Evolutionary conservation across 805 yeast species (phyloP), one percentile per base, ranked within the genome.

Genomic region (Brettanomyces sp.): DNA sequence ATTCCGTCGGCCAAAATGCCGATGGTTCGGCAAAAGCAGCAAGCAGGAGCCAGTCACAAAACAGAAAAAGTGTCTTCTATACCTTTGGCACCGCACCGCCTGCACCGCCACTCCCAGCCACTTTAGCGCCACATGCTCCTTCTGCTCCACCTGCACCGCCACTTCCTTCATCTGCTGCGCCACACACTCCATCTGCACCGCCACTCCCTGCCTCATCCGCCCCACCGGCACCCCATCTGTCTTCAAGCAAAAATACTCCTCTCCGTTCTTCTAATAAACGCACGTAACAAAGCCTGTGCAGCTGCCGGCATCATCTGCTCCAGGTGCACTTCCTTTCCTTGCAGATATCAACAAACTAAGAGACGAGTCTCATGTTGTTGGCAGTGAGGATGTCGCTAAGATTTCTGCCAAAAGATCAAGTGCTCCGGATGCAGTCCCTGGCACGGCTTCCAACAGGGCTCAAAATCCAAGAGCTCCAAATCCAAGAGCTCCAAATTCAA

Each of bases 301-400:
- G 18, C 18, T 18, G 18, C 18, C 18, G 18, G 18, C 57, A 9
- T 54, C 58, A n/a, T 39, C 60, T 14, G 46, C 57, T 8, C 43
- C 56, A 5, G 77, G 77, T 1, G 73, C 69, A 0, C 57, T 78
- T 23, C 84, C 85, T 5, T 79, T 79, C 53, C 65, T 79, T 42
- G 79, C 79, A 1, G 76, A 78, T 48, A 79, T 79, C 42, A 76
- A 77, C 49, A 69, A 73, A 36, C 76, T 73, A 56, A 66, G 83
- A 58, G 69, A 73, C 50, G 79, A 79, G 21, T 48, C 71, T 1
- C 57, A 66, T 56, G 80, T 76, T 12, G 67, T 78, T n/a, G 78
- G 70, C 45, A 61, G 54, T 21, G 51, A 46, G 13, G 42, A 47
- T 7, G 59, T 54, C 47, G 43, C 58, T 53, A 36, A 36, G 11